phyloP scores from a whole-genome alignment of 257 asterid species.

The Oldenlandia corymbosa region DNA sequence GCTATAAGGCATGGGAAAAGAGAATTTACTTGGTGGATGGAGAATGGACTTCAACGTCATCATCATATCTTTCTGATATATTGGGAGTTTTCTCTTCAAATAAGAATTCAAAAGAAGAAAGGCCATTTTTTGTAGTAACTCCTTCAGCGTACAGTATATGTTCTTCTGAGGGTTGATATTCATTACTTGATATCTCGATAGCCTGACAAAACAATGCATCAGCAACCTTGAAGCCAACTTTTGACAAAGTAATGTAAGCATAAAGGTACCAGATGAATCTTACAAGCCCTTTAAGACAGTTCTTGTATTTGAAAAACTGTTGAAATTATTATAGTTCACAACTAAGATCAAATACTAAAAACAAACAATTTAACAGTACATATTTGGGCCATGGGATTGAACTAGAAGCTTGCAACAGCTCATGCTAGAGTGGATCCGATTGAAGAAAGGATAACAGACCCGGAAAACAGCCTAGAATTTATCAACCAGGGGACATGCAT shows the following conservation, averaged over 20 bases:
- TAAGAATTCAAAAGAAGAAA: conserved; percentile 48
- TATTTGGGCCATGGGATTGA: not conserved
- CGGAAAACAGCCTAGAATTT: not conserved
- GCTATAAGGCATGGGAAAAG: not conserved
- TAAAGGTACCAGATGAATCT: not conserved
- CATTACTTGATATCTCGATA: conserved; percentile 50
- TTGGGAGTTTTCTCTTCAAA: conserved; percentile 37
- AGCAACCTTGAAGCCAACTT: not conserved
- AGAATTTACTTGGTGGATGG: conserved; percentile 40
- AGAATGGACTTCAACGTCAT: conserved; percentile 25
- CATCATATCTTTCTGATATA: conserved; percentile 27
- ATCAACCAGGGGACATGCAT: not conserved
- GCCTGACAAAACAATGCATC: conserved; percentile 32
- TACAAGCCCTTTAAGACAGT: not conserved
- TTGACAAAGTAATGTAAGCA: not conserved
- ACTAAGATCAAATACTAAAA: too few relatives aligned
- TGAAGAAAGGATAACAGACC: not conserved
- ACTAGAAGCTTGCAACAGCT: not conserved
- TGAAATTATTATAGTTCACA: not conserved
- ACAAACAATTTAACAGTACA: not conserved
- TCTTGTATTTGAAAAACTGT: not conserved
- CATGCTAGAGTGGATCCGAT: not conserved
- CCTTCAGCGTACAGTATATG: conserved; percentile 61
- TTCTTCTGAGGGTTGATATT: conserved; percentile 52
- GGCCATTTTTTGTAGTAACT: conserved; percentile 44